Base-by-base conservation (phyloP, 805 yeast genomes). In the Hanseniaspora hatyaiensis region DNA sequence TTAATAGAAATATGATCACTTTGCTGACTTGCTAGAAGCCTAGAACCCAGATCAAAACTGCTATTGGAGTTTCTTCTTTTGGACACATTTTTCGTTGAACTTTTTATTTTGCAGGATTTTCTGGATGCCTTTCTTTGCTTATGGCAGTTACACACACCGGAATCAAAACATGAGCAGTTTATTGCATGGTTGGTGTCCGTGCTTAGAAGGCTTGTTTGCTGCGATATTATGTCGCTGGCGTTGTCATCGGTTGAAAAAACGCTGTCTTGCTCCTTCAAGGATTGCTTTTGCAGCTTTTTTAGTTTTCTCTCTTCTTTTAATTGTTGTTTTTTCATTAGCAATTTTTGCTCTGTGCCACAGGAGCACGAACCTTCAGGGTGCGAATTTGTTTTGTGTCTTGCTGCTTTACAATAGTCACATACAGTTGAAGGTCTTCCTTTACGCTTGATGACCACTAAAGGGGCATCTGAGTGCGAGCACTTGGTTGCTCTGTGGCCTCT, bases 401-500 rank as follows among this genome's bases (percentile, higher is more conserved):
- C 74, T 50, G 80, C 85, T 52, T 86, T 78, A 60, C 95, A 89
- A 59, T 83, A 94, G 32, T 73, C 69, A 59, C 97, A 89, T 58
- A 87, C 95, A 1, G 95, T 80, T 0, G 95, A 78, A 1, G 98
- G 98, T 49, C 98, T 71, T 3, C 98, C 98, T 60, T 92, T 92
- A 15, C 95, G 96, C 60, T 92, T 92, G 62, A 92, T 89, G 83
- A 82, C 82, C 60, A 83, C 80, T 55, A 92, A 67, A 4, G 94
- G 94, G 58, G 84, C 85, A 55, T 92, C 95, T 0, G 88, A 77
- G 62, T 92, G 98, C 38, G 81, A 79, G 64, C 98, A 92, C 2
- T 94, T 78, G 1, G 96, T 83, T 39, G 89, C 98, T 47, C 98
- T 70, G 60, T 92, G 98, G 37, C 98, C 98, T 52, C 98, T 73